Evolutionary conservation across 257 asterid genomes (phyloP), one percentile per base, ranked within the genome.

Genomic region (Anisodus tanguticus): DNA sequence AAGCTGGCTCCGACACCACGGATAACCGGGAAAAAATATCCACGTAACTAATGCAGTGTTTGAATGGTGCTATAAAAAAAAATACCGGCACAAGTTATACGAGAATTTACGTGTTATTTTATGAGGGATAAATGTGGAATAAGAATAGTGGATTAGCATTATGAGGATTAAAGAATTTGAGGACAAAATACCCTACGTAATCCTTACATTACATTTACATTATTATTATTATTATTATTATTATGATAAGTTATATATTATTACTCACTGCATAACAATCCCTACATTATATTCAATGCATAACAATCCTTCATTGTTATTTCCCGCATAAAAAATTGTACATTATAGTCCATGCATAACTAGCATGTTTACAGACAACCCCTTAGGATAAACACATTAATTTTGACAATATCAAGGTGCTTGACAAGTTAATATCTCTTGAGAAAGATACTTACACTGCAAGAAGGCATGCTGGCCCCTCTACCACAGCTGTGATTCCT

Each of bases 381-480:
- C 45, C 22, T 49, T 49, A 3, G 62, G 62, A 74, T 3, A 74
- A 74, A 37, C 22, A 12, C 13, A 22, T 11, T 49, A 8, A 74
- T 22, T 74, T 12, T 0, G 22, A 13, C 81, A 74, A 35, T 49
- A 60, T 49, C 45, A 22, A 49, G 45, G 81, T 22, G 43, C 19
- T 47, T 11, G 19, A 11, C 80, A 49, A 74, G 19, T 49, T 49
- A 74, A 74, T 74, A 74, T 6, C 22, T 8, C 78, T 49, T 9
- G 67, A 45, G 83, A 53, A 77, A 7, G 8, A 66, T 79, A 88
- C 97, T 26, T 92, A 97, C 99, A 91, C 90, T 68, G 91, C 87
- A 57, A 97, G 90, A 82, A 97, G 92, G 86, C 93, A 90, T 59
- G 97, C 94, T 9, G 98, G 99, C 13, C 98, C 99, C 90, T 86